Base-by-base conservation (phyloP, 139 green algal species). In the Asterochloris erici region DNA sequence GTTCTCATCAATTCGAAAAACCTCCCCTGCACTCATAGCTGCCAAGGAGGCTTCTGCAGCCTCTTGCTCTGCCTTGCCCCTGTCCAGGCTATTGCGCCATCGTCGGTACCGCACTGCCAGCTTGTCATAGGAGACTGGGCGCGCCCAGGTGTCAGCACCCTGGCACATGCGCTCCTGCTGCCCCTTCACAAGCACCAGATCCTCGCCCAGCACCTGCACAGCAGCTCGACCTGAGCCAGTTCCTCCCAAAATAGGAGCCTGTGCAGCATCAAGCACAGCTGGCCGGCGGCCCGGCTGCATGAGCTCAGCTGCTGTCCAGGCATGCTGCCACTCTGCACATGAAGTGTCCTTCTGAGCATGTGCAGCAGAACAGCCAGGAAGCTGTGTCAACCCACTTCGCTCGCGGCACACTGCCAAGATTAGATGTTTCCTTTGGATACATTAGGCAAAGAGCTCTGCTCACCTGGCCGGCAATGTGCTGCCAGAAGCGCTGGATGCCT, bases 71-170 rank as follows among this genome's bases (percentile, higher is more conserved):
- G 95, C 91, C 23, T 78, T 38, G 12, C 70, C 77, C 19, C 62
- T 80, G 24, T 74, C 84, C 11, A 92, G 78, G 16, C 68, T 83
- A 87, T 96, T 98, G 60, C 96, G 86, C 96, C 96, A 98, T n/a
- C 95, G 87, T 19, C 97, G 88, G 88, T 98, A 99, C 9, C 96
- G 89, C 76, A 99, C 94, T 0, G 90, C 97, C 38, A 99, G 89
- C 89, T 99, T 99, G 91, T 99, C 97, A 78, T 99, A 99, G 11
- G 90, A 86, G 27, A 99, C 95, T 0, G 97, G 97, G 86, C 95
- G 86, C 38, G 81, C 78, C 97, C 97, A 99, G 11, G 94, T 95
- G 90, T 98, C 91, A 12, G 87, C 93, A 71, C 96, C 96, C 0
- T 88, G 81, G 78, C 90, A 63, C 91, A 99, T 91, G 14, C 96